Percentiles rank a stretch among this genome's conserved stretches.
These are phyloP conservation scores for Skeletonema marinoi DNA, from an alignment of 108 stramenopile species.

Conservation along the genomic window DNA sequence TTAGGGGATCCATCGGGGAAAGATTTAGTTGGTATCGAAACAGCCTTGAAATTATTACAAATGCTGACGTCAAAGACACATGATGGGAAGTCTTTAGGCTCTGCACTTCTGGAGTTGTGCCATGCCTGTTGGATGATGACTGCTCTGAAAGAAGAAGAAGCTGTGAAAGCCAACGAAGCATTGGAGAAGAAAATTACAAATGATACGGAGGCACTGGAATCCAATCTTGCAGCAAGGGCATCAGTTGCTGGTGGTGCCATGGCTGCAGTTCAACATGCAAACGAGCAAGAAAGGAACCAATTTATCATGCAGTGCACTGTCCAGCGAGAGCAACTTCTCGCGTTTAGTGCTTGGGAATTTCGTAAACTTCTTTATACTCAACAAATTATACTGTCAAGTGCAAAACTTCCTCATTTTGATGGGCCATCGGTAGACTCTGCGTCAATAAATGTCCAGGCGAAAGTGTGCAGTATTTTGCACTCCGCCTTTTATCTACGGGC, in stretches of 20 bases:
- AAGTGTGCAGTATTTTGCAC: constrained; percentile 82
- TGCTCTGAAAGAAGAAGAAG: constrained; percentile 71
- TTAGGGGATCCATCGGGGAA: constrained; percentile 83
- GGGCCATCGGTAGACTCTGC: constrained; percentile 78
- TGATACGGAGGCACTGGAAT: constrained; percentile 45
- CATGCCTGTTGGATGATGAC: constrained; percentile 81
- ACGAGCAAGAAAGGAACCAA: constrained; percentile 58
- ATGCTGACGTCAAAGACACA: constrained; percentile 51
- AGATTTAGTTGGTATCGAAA: constrained; percentile 74
- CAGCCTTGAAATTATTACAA: constrained; percentile 62
- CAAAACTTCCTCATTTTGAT: constrained; percentile 73
- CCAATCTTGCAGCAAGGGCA: constrained; percentile 65
- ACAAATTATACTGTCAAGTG: constrained; percentile 70
- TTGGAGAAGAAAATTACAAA: constrained; percentile 58
- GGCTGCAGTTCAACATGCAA: constrained; percentile 66
- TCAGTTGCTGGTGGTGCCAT: constrained; percentile 73
- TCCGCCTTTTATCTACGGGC: constrained; percentile 82
- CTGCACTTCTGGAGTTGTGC: constrained; percentile 65
- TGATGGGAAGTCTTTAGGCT: constrained; percentile 55
- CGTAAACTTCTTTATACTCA: constrained; percentile 70
- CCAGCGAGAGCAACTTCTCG: constrained; percentile 58
- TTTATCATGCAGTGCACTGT: constrained; percentile 62
- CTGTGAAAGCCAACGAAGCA: constrained; percentile 39
- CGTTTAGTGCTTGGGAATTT: constrained; percentile 74
- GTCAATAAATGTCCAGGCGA: constrained; percentile 61